These are phyloP conservation scores for Talaromyces wortmannii DNA, from an alignment of 495 filamentous ascomycete species.

Conservation along the genomic window DNA sequence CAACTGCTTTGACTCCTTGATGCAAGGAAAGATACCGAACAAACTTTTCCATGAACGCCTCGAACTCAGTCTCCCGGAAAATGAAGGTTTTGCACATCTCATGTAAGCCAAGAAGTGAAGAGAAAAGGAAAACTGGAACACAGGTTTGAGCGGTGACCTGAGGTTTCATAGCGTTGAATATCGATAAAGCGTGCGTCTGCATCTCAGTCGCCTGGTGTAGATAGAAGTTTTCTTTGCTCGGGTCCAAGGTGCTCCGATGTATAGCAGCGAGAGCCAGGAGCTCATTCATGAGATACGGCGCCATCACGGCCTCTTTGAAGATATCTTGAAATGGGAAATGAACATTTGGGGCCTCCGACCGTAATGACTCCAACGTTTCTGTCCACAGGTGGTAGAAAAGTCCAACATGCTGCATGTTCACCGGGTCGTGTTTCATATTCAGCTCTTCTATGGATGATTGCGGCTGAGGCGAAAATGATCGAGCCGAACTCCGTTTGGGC, in stretches of 20 bases:
- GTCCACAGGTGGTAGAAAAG: not conserved
- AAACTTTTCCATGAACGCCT: constrained; percentile 29
- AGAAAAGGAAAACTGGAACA: constrained; percentile 41
- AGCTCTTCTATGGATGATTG: not conserved
- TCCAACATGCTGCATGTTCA: not conserved
- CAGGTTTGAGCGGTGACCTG: constrained; percentile 26
- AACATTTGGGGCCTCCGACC: not conserved
- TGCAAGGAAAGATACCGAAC: constrained; percentile 34
- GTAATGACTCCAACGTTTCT: not conserved
- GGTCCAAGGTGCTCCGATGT: not conserved
- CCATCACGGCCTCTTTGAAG: not conserved
- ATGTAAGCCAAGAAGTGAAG: constrained; percentile 34
- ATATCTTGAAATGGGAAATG: not conserved
- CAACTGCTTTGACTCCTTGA: constrained; percentile 31
- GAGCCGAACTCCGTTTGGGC: not conserved
- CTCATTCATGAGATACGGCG: constrained; percentile 7
- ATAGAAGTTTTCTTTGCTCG: constrained; percentile 19
- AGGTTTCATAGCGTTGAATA: constrained; percentile 26
- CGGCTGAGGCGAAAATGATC: too few relatives aligned
- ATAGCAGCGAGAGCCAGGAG: not conserved
- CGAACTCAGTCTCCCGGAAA: constrained; percentile 21
- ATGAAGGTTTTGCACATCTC: constrained; percentile 34
- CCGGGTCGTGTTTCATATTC: not conserved
- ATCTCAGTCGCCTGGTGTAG: constrained; percentile 38
- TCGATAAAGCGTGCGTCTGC: constrained; percentile 36